Base-by-base conservation (phyloP, 148 eudicot species). In the Suaeda aralocaspica region DNA sequence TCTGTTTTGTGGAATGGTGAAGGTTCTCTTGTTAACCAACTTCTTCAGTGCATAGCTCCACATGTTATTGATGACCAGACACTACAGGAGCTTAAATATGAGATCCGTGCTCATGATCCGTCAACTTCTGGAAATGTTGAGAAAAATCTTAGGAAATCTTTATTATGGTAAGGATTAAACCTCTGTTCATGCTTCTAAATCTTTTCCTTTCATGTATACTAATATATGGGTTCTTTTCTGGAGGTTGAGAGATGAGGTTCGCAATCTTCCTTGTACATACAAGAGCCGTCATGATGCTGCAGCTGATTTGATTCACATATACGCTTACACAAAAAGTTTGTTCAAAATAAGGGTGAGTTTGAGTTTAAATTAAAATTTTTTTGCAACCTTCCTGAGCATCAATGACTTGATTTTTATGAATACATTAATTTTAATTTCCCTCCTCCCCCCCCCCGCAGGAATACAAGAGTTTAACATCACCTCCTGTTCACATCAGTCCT, bases 221-320 rank as follows among this genome's bases (percentile, higher is more conserved):
- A 30, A 45, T 45, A 19, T 9, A 10, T 59, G 31, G 13, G 24
- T n/a, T 75, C 18, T 11, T 46, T 69, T 33, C 52, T 72, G 13
- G 65, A 93, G 98, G 98, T 87, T 94, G 84, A 83, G 99, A 69
- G 97, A 94, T 71, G 97, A 94, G 85, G 89, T 94, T 66, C 96
- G 97, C 26, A 85, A 82, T 81, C 97, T 94, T 73, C 91, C 82
- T 68, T 87, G 91, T 77, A 81, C 96, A 75, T 74, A 79, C 66
- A 94, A 87, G 72, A 80, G 88, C 82, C 86, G 99, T 33, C 89
- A 94, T 80, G 99, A 94, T 87, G 99, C 97, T 26, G 97, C 99
- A 69, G 99, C 99, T 72, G 97, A 94, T 82, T 80, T 94, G 82
- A 84, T 94, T 57, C 99, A 94, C 77, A 57, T 94, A 74, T 89